Evolutionary conservation across 192 early-diverging fungal species (phyloP), one percentile per base, ranked within the genome.

Genomic region (Dimargaris cristalligena): DNA sequence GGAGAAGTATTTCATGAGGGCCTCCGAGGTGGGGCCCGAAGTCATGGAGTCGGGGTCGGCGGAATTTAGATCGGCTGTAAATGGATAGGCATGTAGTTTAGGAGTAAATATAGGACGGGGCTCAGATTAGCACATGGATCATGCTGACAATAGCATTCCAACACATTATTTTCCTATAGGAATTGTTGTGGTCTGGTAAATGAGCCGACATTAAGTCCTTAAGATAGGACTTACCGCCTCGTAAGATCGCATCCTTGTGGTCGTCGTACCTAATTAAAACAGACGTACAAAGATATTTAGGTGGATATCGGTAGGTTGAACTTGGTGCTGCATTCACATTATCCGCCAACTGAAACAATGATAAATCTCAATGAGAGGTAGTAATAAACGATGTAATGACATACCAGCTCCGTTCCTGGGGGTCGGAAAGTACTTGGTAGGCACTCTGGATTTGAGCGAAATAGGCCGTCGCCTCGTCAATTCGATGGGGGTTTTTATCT

Each of bases 341-440:
- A 22, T 22, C 11, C 2, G 2, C 23, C 45, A 46, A 46, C 11
- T 46, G 2, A 22, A 22, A 22, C 45, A 16, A 46, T 46, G 3
- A 10, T 16, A 10, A 44, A 18, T 11, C 10, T 8, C 41, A 18
- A 18, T 8, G 41, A 18, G 8, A 18, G 41, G 41, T 16, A 22
- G 45, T 11, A 22, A 46, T 22, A 22, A 46, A 46, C 18, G 45
- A 16, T 16, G 20, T 10, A 10, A 16, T 22, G 22, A 55, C 67
- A 44, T 81, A 90, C 94, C 93, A 97, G 14, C 87, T 73, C n/a
- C 92, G 86, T 72, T 98, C 92, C 46, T 94, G 84, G 18, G 83
- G 82, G 72, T 99, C 92, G 38, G 80, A 88, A 34, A 99, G 71
- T 1, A 91, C 85, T 64, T 95, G 89, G 67, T 97, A 96, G 6